Evolutionary conservation across 176 grass and related monocot genomes (phyloP), one percentile per base, ranked within the genome.

Genomic region (Zoysia pacifica): DNA sequence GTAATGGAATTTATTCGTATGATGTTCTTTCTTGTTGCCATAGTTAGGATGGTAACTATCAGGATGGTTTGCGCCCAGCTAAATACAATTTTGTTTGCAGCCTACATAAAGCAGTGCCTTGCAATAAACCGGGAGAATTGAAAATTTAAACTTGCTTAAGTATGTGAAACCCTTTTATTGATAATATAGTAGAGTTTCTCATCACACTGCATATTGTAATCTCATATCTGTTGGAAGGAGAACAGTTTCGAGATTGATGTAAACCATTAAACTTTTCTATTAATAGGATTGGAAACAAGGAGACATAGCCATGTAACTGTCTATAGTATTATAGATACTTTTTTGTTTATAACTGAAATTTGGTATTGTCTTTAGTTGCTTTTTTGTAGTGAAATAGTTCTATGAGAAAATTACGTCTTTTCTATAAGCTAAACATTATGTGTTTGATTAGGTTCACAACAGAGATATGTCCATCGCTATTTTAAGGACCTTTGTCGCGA

Each of bases 391-490:
- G 59, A 70, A 67, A 52, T 63, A 69, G 19, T 5, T 14, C 37
- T 18, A 58, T 44, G 60, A 13, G 51, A 35, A 53, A 63, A 51
- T 78, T 39, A 54, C 19, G 9, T 28, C 18, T 60, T n/a, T 47
- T 66, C 11, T 68, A 39, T 12, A 65, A 63, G 38, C 53, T 87
- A 10, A 65, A 70, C 5, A 62, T 75, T 65, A 38, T 41, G 65
- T 52, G 18, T 72, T 87, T 86, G 36, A 74, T 84, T 91, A 99
- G 96, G 90, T 99, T 51, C 87, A 99, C 87, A 99, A 99, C 58
- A 89, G 96, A 85, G 96, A 99, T 45, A 99, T 99, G 88, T 99
- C 93, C 54, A 89, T 99, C 86, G 92, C 92, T 69, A 76, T 99
- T 79, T 82, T 99, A 81, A 93, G 96, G 84, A 86, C 88, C 65